These are phyloP conservation scores for Huiozyma sinensis DNA, from an alignment of 805 yeast genomes.

Conservation along the genomic window DNA sequence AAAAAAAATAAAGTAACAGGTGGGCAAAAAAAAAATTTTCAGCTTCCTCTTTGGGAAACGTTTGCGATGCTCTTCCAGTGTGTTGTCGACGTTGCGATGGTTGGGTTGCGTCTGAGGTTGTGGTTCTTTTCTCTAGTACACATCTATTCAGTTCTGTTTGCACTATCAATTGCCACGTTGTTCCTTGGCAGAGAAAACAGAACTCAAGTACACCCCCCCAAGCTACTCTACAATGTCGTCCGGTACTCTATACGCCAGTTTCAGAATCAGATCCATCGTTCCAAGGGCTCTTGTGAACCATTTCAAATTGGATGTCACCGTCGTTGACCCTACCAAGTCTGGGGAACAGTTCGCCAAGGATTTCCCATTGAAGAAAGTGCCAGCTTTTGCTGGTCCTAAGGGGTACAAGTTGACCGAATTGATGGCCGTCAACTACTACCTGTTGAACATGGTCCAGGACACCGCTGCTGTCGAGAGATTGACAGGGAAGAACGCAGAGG, in stretches of 20 bases:
- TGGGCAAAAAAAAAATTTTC: neutral
- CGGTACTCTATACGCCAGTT: slow-evolving; percentile 49
- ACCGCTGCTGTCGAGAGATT: slow-evolving; percentile 33
- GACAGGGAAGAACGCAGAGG: slow-evolving; percentile 38
- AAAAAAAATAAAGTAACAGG: no score
- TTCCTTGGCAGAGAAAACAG: neutral
- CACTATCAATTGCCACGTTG: neutral
- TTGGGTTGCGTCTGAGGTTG: no score
- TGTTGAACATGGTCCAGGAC: slow-evolving; percentile 28
- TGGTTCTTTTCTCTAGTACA: no score
- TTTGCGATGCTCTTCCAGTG: no score
- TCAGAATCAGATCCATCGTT: slow-evolving; percentile 31
- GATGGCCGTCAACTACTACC: slow-evolving; percentile 52
- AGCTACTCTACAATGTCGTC: slow-evolving; percentile 39
- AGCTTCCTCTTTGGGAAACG: no score
- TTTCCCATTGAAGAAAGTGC: slow-evolving; percentile 59
- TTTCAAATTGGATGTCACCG: slow-evolving; percentile 48
- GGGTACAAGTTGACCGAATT: slow-evolving; percentile 65
- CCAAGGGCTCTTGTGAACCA: slow-evolving; percentile 46
- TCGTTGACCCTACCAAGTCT: slow-evolving; percentile 27
- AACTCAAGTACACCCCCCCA: neutral
- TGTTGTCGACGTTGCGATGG: no score
- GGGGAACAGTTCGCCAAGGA: slow-evolving; percentile 34
- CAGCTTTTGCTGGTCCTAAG: slow-evolving; percentile 60
- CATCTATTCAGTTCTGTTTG: no score